Evolutionary conservation across 495 filamentous ascomycete species (phyloP), one percentile per base, ranked within the genome.

Genomic region (Daldinia grandis): DNA sequence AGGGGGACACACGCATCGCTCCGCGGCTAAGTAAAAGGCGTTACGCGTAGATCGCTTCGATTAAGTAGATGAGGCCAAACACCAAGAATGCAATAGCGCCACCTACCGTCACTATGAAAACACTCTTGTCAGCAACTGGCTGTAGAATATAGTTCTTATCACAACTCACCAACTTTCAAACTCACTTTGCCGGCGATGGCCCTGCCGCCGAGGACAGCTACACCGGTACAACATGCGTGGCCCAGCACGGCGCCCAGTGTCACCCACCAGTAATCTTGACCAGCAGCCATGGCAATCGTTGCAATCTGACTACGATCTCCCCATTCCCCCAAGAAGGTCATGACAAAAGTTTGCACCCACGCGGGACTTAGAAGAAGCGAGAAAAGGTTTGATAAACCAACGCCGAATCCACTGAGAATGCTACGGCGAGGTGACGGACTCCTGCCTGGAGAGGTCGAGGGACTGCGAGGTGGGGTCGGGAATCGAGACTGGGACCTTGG

Each of bases 291-390:
- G 40, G 95, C 95, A 75, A 99, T 97, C 5, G 95, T 99, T 15
- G 95, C 96, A 75, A 99, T 99, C 79, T 99, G 95, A 76, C 92
- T 96, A 66, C 95, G 89, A 76, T 99, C 95, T 53, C 95, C 95
- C 95, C 96, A 98, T 79, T 99, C 95, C 9, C 95, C 95, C 30
- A 99, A 82, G 81, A 99, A 99, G 3, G 95, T 99, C 95, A 99
- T 99, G 67, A 94, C 88, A 78, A 99, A 99, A 5, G 96, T 99
- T 79, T 99, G 95, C 14, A 99, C 95, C 95, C 95, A 99, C 0
- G 94, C 95, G 3, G 95, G 95, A 76, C 92, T 96, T 17, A 99
- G 84, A 2, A 99, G 83, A 8, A 99, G 83, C 4, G 93, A 93
- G 53, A 93, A 86, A 4, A 99, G 89, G 72, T 99, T 99, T 78